phyloP scores from a whole-genome alignment of 352 stramenopile species.

The Globisporangium parvum region DNA sequence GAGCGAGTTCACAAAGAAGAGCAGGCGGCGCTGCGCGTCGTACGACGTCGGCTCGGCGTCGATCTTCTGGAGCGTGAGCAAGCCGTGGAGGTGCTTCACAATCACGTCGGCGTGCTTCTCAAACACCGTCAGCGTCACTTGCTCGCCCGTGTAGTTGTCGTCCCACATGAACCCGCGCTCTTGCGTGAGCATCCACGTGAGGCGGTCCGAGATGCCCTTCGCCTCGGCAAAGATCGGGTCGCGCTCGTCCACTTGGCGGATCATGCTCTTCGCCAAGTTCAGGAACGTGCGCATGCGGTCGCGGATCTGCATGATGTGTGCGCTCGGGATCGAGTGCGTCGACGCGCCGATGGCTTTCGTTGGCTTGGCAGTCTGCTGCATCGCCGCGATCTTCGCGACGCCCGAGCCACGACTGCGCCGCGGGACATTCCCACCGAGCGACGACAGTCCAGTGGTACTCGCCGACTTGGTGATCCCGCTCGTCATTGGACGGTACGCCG shows the following conservation, averaged over 20 bases:
- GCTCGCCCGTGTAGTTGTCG: conserved; percentile 94
- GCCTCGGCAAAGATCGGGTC: conserved; percentile 81
- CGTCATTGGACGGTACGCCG: conserved; percentile 27
- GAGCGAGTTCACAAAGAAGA: conserved; percentile 99
- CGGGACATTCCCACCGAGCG: conserved; percentile 62
- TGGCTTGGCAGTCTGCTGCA: conserved; percentile 71
- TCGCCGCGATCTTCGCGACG: conserved; percentile 73
- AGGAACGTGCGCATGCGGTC: conserved; percentile 94
- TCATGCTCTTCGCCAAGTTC: conserved; percentile 88
- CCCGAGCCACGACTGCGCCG: conserved; percentile 75
- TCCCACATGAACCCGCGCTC: conserved; percentile 99
- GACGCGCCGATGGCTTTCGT: conserved; percentile 44
- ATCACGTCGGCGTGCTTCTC: conserved; percentile 78
- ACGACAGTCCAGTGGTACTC: conserved; percentile 82
- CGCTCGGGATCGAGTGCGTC: conserved; percentile 68
- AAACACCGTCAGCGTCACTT: conserved; percentile 87
- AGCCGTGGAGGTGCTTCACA: conserved; percentile 88
- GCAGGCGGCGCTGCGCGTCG: conserved; percentile 92
- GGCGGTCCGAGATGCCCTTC: conserved; percentile 89
- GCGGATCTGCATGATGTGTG: conserved; percentile 89
- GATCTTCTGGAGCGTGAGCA: conserved; percentile 95
- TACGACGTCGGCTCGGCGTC: conserved; percentile 96
- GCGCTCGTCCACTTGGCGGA: conserved; percentile 68
- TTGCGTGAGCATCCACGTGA: conserved; percentile 95
- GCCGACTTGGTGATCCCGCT: conserved; percentile 81